Evolutionary conservation across 805 yeast species (phyloP).

Genomic region (Metschnikowia lachancei): DNA sequence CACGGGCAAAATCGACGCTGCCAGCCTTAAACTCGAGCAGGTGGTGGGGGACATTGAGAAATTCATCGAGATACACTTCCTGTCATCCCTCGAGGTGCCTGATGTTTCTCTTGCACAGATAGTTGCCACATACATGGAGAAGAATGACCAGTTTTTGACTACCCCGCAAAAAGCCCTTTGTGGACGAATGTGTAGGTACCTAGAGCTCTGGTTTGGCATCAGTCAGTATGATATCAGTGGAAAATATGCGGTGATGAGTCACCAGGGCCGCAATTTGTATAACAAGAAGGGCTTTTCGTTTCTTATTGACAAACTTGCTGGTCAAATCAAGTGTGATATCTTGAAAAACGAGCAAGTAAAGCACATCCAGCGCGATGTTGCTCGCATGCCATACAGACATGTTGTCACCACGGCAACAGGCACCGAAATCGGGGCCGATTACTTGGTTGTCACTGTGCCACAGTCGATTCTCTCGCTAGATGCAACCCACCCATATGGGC

Average conservation of each 20-base stretch:
- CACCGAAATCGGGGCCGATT: constrained; percentile 42
- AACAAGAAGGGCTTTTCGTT: constrained; percentile 58
- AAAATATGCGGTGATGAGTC: constrained; percentile 64
- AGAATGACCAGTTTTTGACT: constrained; percentile 47
- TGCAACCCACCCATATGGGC: constrained; percentile 39
- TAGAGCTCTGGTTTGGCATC: constrained; percentile 81
- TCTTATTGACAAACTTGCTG: constrained; percentile 44
- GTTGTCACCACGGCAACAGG: constrained; percentile 36
- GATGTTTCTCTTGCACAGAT: constrained; percentile 57
- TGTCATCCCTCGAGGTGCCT: constrained; percentile 43
- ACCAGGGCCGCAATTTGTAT: constrained; percentile 76
- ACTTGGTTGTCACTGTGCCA: constrained; percentile 72
- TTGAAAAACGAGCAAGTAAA: constrained; percentile 42
- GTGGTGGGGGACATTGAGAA: constrained; percentile 56
- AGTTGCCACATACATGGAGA: constrained; percentile 45
- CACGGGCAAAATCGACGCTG: constrained; percentile 34
- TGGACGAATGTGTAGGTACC: constrained; percentile 50
- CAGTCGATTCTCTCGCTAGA: constrained; percentile 60
- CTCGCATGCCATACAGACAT: constrained; percentile 18
- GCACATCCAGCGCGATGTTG: constrained; percentile 32
- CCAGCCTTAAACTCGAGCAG: constrained; percentile 26
- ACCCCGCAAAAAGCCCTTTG: constrained; percentile 50
- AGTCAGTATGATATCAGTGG: constrained; percentile 66
- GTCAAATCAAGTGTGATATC: constrained; percentile 36
- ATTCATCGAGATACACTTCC: constrained; percentile 55